These are phyloP conservation scores for Scytalidium lignicola DNA, from an alignment of 2,329 filamentous ascomycete genomes.

Conservation along the genomic window DNA sequence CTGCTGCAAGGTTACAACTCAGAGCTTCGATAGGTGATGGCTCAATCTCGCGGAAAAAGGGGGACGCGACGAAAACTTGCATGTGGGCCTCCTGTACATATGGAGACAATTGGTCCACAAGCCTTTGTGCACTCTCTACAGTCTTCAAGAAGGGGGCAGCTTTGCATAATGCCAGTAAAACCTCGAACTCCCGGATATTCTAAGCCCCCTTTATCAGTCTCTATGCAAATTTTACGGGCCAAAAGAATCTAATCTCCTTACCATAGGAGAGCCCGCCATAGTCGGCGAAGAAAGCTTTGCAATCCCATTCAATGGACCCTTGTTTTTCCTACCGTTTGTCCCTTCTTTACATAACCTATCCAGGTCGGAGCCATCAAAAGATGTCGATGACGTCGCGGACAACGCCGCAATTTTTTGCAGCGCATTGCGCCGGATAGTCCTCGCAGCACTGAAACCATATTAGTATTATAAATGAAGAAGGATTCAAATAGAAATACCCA, in stretches of 20 bases:
- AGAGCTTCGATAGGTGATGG: constrained; percentile 86
- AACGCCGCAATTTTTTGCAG: constrained; percentile 61
- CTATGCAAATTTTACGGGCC: too few species aligned
- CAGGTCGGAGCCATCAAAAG: constrained; percentile 59
- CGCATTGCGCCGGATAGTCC: constrained; percentile 56
- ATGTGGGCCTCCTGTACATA: constrained; percentile 82
- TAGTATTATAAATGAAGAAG: constrained; percentile 8
- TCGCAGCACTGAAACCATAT: constrained; percentile 29
- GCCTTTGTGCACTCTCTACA: constrained; percentile 66
- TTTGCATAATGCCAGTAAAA: constrained; percentile 85
- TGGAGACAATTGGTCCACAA: constrained; percentile 72
- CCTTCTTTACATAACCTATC: constrained; percentile 57
- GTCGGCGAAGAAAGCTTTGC: constrained; percentile 35
- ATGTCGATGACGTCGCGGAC: constrained; percentile 49
- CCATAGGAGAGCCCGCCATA: constrained; percentile 56
- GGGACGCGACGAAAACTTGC: constrained; percentile 73
- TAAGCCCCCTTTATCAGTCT: constrained; percentile 31
- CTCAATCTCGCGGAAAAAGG: constrained; percentile 75
- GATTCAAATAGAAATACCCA: constrained; percentile 5
- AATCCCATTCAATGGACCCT: constrained; percentile 43
- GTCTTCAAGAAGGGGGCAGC: constrained; percentile 72
- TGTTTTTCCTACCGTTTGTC: constrained; percentile 38
- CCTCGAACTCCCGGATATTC: constrained; percentile 87
- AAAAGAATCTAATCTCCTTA: constrained; percentile 26
- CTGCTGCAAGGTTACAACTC: constrained; percentile 71